Percentiles rank a stretch among this genome's conserved stretches.
Evolutionary conservation across 768 basidiomycete species (phyloP).

Genomic region (Tricholoma sp.): DNA sequence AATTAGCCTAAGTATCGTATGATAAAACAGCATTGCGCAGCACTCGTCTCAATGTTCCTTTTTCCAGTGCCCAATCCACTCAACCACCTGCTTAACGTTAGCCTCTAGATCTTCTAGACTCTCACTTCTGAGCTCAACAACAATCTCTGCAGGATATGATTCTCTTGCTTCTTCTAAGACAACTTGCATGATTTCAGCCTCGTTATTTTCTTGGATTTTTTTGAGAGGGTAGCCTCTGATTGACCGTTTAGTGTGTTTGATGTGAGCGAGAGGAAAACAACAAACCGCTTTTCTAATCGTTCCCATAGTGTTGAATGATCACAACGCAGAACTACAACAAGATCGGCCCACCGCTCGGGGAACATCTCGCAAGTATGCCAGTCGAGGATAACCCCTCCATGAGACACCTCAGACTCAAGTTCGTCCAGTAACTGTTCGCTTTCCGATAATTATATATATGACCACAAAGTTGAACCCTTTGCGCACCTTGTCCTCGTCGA

Average conservation of each 20-base stretch:
- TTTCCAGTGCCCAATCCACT: slow-evolving; percentile 81
- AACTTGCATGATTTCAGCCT: slow-evolving; percentile 96
- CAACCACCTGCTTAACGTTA: slow-evolving; percentile 82
- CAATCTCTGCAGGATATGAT: slow-evolving; percentile 81
- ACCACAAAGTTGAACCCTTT: background rate
- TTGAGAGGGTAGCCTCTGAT: slow-evolving; percentile 78
- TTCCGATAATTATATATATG: background rate
- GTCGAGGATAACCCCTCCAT: slow-evolving; percentile 83
- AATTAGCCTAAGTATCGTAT: background rate
- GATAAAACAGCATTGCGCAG: background rate
- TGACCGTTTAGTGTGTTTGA: slow-evolving; percentile 2
- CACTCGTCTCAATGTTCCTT: slow-evolving; percentile 25
- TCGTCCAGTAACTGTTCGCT: slow-evolving; percentile 74
- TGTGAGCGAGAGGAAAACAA: slow-evolving; percentile 1
- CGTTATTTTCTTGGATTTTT: slow-evolving; percentile 98
- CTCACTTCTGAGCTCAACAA: slow-evolving; percentile 82
- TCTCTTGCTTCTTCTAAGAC: slow-evolving; percentile 84
- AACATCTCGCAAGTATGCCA: slow-evolving; percentile 95
- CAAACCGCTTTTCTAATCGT: slow-evolving; percentile 83
- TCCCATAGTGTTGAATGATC: slow-evolving; percentile 87
- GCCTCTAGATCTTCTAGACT: slow-evolving; percentile 74
- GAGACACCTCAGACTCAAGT: slow-evolving; percentile 64
- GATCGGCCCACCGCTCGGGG: slow-evolving; percentile 94
- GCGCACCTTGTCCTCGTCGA: slow-evolving; percentile 91
- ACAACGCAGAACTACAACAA: slow-evolving; percentile 89